phyloP scores from a whole-genome alignment of 2,329 filamentous ascomycete species.

The Leptographium wingfieldii region DNA sequence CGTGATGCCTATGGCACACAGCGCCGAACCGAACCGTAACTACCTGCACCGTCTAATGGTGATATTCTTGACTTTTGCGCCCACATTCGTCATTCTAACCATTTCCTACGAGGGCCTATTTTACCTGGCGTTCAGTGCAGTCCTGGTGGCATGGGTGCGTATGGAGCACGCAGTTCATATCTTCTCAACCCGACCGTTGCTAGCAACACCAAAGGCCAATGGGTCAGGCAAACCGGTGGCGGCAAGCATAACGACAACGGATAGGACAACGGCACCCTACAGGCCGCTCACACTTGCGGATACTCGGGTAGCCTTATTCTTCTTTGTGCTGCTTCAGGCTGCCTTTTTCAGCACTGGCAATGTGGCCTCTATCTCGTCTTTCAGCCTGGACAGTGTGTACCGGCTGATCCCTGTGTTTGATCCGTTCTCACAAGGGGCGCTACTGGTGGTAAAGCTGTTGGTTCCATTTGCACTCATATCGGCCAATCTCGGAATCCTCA shows the following conservation, averaged over 20 bases:
- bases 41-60: slow-evolving; percentile 83
- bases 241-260: not conserved
- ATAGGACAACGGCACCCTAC: slow-evolving; percentile 17
- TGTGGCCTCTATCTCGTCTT: slow-evolving; percentile 84
- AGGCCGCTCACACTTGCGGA: slow-evolving; percentile 72
- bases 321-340: slow-evolving; percentile 86
- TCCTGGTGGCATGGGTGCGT: slow-evolving; percentile 79
- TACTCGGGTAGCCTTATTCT: slow-evolving; percentile 80
- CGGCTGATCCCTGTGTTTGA: slow-evolving; percentile 86
- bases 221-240: not conserved
- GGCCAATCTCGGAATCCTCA: slow-evolving; percentile 87
- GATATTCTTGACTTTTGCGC: slow-evolving; percentile 85
- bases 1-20: slow-evolving; percentile 68
- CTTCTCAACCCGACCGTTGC: slow-evolving; percentile 20
- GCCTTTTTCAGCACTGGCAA: slow-evolving; percentile 97
- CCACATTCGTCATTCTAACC: slow-evolving; percentile 87
- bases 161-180: slow-evolving; percentile 68
- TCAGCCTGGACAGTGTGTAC: slow-evolving; percentile 81
- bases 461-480: slow-evolving; percentile 89
- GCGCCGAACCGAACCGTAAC: slow-evolving; percentile 66
- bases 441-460: slow-evolving; percentile 80
- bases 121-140: slow-evolving; percentile 78
- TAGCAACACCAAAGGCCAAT: not conserved
- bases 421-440: slow-evolving; percentile 78
- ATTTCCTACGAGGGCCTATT: slow-evolving; percentile 97